Evolutionary conservation across 306 rosid species (phyloP), one percentile per base, ranked within the genome.

Genomic region (Lathyrus sativus): DNA sequence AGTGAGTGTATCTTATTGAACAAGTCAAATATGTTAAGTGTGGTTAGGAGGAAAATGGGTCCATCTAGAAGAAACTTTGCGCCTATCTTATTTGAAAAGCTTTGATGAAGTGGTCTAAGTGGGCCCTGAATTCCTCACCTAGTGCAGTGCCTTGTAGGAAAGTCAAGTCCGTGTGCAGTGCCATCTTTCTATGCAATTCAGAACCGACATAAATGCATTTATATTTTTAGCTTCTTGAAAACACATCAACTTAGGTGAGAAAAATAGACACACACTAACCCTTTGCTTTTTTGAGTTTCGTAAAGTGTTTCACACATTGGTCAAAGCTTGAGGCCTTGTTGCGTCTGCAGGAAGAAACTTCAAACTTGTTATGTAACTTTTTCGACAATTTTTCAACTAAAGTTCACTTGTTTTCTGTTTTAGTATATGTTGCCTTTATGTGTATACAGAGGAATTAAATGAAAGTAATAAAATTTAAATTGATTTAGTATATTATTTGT

Each of bases 181-280:
- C 28, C 13, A 29, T 56, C 10, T 33, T 39, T 18, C 56, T 50
- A 58, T 33, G 7, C 7, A 10, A 67, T 55, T 2, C 67, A 73
- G 68, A 83, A 61, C 88, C 84, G 79, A 88, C 91, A 80, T 43
- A 64, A 1, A 14, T n/a, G 6, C 42, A 58, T 11, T 51, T 68
- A 70, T 54, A 58, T 62, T 65, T 24, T 24, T 82, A 26, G 88
- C 82, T 80, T 86, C 87, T 86, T 79, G 85, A 82, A 79, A 68
- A 31, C 72, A 65, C 50, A 75, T 17, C 41, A 9, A 65, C 63
- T 64, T 75, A 33, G 74, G 74, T 61, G 31, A 74, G 87, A 80
- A 83, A 74, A 61, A 72, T 26, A 64, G 65, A 49, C 41, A 62
- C 26, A 62, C 39, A 38, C 53, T 12, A 13, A 11, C 3, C 24